These are phyloP conservation scores for Marchantia paleacea DNA, from an alignment of 225 moss, liverwort and hornwort species.

Conservation along the genomic window DNA sequence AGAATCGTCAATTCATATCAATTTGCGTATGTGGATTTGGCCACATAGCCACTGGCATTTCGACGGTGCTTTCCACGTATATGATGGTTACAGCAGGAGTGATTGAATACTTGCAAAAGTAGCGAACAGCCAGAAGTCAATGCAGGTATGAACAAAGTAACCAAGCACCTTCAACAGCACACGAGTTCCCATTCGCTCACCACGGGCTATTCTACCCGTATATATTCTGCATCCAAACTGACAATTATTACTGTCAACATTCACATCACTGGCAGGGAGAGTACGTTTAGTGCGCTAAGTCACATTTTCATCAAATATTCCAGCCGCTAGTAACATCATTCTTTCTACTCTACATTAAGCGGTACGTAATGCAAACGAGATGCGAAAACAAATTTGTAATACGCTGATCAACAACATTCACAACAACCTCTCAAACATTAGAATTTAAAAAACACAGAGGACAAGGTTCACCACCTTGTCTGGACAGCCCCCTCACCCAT, in stretches of 20 bases:
- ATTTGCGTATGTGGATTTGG: no score
- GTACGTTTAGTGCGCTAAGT: neutral
- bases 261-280: neutral
- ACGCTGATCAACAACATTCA: neutral
- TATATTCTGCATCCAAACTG: conserved; percentile 84
- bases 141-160: neutral
- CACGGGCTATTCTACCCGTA: conserved; percentile 72
- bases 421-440: neutral
- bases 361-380: neutral
- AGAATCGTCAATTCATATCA: no score
- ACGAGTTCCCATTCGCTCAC: conserved; percentile 84
- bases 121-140: neutral
- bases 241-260: conserved; percentile 52
- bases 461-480: conserved; percentile 57
- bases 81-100: no score
- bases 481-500: conserved; percentile 88
- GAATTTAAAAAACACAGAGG: neutral
- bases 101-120: no score
- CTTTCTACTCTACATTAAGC: neutral
- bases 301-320: neutral
- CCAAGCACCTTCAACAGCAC: conserved; percentile 63
- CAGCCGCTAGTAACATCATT: neutral
- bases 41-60: no score
- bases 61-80: no score
- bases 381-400: neutral